These are phyloP conservation scores for Phoma sp. DNA, from an alignment of 2,329 filamentous ascomycete genomes.

Conservation along the genomic window DNA sequence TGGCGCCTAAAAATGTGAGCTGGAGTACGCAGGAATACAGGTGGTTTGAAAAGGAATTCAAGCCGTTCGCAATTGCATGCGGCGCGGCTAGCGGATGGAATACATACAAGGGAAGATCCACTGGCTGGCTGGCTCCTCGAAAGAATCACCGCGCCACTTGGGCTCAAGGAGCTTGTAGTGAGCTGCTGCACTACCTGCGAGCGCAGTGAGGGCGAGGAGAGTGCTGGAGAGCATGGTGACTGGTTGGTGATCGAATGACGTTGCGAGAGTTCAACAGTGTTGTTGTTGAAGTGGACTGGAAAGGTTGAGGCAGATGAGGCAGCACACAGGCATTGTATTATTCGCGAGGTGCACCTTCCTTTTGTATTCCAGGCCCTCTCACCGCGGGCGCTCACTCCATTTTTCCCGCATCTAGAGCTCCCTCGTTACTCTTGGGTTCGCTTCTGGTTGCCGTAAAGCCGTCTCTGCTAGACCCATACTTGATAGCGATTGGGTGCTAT, in stretches of 20 bases:
- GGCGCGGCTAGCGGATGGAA: no score
- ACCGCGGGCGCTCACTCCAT: not conserved
- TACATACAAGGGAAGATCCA: slow-evolving; percentile 51
- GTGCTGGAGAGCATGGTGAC: slow-evolving; percentile 30
- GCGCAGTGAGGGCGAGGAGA: slow-evolving; percentile 28
- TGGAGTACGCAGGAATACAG: no score
- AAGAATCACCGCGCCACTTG: slow-evolving; percentile 54
- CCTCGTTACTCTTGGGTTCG: not conserved
- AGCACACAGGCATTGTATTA: not conserved
- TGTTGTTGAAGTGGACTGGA: not conserved
- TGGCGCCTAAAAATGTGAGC: no score
- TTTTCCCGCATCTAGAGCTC: slow-evolving; percentile 12
- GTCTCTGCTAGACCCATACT: not conserved
- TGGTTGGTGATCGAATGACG: not conserved
- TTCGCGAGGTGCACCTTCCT: not conserved
- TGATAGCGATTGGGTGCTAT: not conserved
- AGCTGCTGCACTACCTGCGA: slow-evolving; percentile 47
- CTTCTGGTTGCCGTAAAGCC: slow-evolving; percentile 8
- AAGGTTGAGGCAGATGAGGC: not conserved
- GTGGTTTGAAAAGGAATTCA: no score
- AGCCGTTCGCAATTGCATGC: no score
- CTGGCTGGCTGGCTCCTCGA: slow-evolving; percentile 46
- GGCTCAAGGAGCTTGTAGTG: slow-evolving; percentile 55
- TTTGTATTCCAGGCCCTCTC: slow-evolving; percentile 4
- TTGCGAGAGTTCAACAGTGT: not conserved